Conservation (phyloP, 2,329 filamentous ascomycete genomes). For the Myriosclerotinia duriaeana region DNA sequence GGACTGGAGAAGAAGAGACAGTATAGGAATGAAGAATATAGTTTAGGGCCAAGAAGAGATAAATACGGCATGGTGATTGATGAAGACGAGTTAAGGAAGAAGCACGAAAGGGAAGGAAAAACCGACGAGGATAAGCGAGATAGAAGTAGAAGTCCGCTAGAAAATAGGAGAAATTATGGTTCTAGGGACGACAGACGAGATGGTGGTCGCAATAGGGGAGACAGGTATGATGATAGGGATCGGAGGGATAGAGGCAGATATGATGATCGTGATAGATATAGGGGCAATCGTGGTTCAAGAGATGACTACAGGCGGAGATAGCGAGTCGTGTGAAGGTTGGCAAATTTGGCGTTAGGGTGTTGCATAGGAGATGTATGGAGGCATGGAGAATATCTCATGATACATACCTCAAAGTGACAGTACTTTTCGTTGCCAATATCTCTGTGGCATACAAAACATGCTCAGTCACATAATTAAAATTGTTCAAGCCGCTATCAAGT, state of each 20-base stretch:
- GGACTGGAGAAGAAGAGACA: constrained; percentile 88
- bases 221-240: constrained; percentile 32
- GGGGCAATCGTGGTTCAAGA: constrained; percentile 1
- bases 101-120: constrained; percentile 46
- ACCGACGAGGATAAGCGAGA: constrained; percentile 36
- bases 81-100: constrained; percentile 62
- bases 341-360: constrained; percentile 4
- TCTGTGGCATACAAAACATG: not conserved
- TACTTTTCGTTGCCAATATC: not conserved
- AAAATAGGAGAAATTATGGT: constrained; percentile 28
- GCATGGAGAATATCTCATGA: not conserved
- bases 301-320: constrained; percentile 20
- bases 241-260: constrained; percentile 29
- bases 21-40: constrained; percentile 60
- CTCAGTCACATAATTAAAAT: not conserved
- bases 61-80: constrained; percentile 81
- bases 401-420: not conserved
- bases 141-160: constrained; percentile 40
- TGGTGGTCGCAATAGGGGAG: constrained; percentile 29
- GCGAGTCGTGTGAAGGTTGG: not conserved
- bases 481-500: not conserved
- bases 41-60: constrained; percentile 44
- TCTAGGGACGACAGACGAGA: constrained; percentile 30
- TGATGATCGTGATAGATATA: constrained; percentile 29
- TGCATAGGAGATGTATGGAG: not conserved